Conservation (phyloP, 1,284 basidiomycete genomes). For the Cutaneotrichosporon cutaneum region DNA sequence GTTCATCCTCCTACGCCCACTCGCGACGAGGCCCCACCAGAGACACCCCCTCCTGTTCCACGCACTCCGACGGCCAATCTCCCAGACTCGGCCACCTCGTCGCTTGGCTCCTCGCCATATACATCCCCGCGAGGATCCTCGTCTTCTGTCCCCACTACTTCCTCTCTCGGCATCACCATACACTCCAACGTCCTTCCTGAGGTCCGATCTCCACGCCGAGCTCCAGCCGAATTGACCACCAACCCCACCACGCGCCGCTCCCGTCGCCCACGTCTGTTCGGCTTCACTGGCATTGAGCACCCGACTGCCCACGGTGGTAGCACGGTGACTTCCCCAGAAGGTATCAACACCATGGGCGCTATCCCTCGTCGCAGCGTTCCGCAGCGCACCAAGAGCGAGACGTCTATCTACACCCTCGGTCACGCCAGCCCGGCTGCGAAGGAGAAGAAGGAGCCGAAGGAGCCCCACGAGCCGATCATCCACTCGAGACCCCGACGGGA, state of each 20-base stretch:
- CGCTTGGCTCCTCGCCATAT: neutral
- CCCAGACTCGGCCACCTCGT: neutral
- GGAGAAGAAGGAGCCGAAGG: slow-evolving; percentile 14
- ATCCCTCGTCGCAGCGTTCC: slow-evolving; percentile 35
- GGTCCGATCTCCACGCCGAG: slow-evolving; percentile 45
- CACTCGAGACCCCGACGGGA: slow-evolving; percentile 30
- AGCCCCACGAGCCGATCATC: slow-evolving; percentile 17
- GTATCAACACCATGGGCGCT: neutral
- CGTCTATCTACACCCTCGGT: slow-evolving; percentile 30
- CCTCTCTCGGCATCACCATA: slow-evolving; percentile 18
- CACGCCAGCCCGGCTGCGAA: slow-evolving; percentile 16
- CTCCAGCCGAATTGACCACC: slow-evolving; percentile 29
- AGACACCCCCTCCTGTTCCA: neutral
- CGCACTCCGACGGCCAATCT: neutral
- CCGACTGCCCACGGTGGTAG: slow-evolving; percentile 1
- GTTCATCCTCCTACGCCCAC: slow-evolving; percentile 17
- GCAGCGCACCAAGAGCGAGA: slow-evolving; percentile 36
- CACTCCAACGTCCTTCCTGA: slow-evolving; percentile 40
- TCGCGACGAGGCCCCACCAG: slow-evolving; percentile 1
- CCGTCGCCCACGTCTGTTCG: slow-evolving; percentile 49
- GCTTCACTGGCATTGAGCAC: slow-evolving; percentile 46
- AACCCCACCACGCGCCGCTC: slow-evolving; percentile 35
- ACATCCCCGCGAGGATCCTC: neutral
- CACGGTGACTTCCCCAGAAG: slow-evolving; percentile 6
- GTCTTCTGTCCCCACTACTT: slow-evolving; percentile 9